Conservation (phyloP, 139 green algal species). For the Chlorella vulgaris region DNA sequence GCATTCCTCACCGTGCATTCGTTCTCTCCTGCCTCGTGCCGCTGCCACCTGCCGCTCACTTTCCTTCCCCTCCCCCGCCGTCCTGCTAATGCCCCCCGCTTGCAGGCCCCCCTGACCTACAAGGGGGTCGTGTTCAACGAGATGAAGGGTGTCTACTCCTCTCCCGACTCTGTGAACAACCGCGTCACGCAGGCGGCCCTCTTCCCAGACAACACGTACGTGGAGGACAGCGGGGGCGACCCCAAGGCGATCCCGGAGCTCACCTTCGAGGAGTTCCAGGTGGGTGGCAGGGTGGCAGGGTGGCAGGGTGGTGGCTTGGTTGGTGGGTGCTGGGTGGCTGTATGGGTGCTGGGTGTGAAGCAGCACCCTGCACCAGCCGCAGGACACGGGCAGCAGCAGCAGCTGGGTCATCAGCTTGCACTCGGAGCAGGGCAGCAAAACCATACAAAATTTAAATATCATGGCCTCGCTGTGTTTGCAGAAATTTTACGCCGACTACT, state of each 20-base stretch:
- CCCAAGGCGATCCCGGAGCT: constrained; percentile 91
- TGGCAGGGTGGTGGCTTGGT: background rate
- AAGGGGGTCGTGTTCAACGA: constrained; percentile 99
- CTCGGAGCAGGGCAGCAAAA: background rate
- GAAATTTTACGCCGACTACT: constrained; percentile 95
- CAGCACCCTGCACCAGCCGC: background rate
- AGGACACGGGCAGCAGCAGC: background rate
- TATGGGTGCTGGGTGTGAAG: background rate
- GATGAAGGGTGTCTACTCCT: constrained; percentile 99
- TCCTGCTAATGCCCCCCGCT: background rate
- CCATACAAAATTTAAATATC: too few relatives aligned
- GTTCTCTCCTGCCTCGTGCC: too few relatives aligned
- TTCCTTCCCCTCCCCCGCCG: too few relatives aligned
- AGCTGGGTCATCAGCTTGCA: background rate
- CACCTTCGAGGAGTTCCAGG: constrained; percentile 95
- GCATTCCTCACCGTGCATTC: too few relatives aligned
- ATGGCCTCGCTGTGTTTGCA: too few relatives aligned
- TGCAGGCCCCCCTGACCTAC: constrained; percentile 74
- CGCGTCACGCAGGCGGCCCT: constrained; percentile 79
- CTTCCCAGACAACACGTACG: constrained; percentile 90
- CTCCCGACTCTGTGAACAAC: constrained; percentile 89
- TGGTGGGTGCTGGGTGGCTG: background rate
- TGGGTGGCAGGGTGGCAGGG: background rate
- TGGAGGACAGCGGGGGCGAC: constrained; percentile 93
- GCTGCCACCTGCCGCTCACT: too few relatives aligned